Evolutionary conservation across 768 basidiomycete species (phyloP), one percentile per base, ranked within the genome.

Genomic region (Macrocybe gigantea): DNA sequence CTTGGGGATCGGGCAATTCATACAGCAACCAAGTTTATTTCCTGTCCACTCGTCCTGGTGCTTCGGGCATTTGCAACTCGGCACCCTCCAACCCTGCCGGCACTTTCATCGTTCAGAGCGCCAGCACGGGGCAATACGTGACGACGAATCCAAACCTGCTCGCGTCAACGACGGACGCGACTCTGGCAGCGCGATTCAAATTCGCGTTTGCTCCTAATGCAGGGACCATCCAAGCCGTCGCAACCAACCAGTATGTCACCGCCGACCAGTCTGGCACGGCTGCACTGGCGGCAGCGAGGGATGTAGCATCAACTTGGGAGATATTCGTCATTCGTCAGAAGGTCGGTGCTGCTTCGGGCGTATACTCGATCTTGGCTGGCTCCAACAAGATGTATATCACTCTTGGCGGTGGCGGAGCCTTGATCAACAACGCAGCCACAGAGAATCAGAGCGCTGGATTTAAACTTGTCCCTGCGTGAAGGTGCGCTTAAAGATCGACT

Each of bases 1-100:
- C 47, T 2, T 68, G 66, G 66, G 66, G 66, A 12, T 53, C 58
- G 2, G 65, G 65, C 5, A 68, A 64, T 39, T 60, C 63, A 2
- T 64, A 60, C 45, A 62, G 60, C 40, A 63, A 62, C 45, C 60
- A 64, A 15, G 38, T 63, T 10, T 65, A 68, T 48, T 66, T 61
- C 49, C 48, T 68, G 37, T 55, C 65, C 38, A 68, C 66, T 37
- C 64, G 66, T 35, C 50, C 59, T 35, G 62, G 61, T 15, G 43
- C 62, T 7, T 52, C 52, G 33, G 61, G 63, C 8, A 55, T 67
- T 45, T 67, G 66, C 49, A 55, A 50, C n/a, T 44, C 64, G 2
- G 49, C 46, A 4, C 48, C 54, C 1, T 44, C 54, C 1, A 66
- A 66, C 46, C 66, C 66, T 12, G 44, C 55, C 7, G 66, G 66